Evolutionary conservation across 2,329 filamentous ascomycete species (phyloP).

Genomic region (Cladophialophora immunda): DNA sequence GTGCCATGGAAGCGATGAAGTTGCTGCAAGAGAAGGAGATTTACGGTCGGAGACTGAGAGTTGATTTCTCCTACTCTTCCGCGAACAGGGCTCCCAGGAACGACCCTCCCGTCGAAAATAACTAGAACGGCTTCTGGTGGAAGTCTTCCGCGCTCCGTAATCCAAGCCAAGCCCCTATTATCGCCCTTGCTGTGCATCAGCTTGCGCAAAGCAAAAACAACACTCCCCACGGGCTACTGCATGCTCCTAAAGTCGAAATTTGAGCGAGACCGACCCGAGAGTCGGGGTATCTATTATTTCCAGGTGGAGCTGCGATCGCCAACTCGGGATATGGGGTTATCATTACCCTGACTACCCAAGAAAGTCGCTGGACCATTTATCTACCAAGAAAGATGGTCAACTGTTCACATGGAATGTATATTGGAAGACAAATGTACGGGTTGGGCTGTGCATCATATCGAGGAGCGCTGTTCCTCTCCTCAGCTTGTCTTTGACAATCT

Average conservation of each 20-base stretch:
- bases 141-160: not conserved
- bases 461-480: not conserved
- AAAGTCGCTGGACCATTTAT: not conserved
- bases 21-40: conserved; percentile 65
- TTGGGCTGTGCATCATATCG: not conserved
- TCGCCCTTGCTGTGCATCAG: not conserved
- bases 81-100: conserved; percentile 37
- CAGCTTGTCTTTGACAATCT: not conserved
- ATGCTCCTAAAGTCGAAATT: not conserved
- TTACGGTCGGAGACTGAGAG: conserved; percentile 70
- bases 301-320: not conserved
- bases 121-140: not conserved
- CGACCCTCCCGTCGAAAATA: conserved; percentile 19
- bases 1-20: conserved; percentile 69
- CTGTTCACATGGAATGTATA: not conserved
- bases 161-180: not conserved
- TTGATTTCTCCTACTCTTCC: conserved; percentile 64
- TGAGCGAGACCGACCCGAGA: not conserved
- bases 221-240: not conserved
- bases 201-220: not conserved
- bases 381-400: not conserved
- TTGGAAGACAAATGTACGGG: not conserved
- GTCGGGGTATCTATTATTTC: not conserved
- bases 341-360: not conserved
- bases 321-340: not conserved